Evolutionary conservation across 768 basidiomycete species (phyloP).

Genomic region (Mycena galericulata): DNA sequence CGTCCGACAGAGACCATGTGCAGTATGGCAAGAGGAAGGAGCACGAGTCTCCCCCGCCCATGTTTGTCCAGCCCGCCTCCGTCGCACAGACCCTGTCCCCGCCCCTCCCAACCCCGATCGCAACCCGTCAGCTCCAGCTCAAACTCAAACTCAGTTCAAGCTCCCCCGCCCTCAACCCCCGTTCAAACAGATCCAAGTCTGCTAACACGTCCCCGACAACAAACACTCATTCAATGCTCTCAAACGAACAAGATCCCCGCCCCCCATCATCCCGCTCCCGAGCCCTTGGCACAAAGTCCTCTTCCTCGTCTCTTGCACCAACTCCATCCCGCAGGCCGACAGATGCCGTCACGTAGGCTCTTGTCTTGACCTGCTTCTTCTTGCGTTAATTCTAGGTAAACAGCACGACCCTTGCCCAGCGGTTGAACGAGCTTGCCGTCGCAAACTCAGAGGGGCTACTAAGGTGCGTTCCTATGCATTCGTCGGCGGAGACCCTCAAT

Average conservation of each 20-base stretch:
- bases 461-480: conserved; percentile 59
- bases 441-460: conserved; percentile 87
- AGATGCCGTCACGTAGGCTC: conserved; percentile 68
- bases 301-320: conserved; percentile 34
- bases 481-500: conserved; percentile 2
- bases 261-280: conserved; percentile 37
- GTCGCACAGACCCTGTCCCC: conserved; percentile 30
- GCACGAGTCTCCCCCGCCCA: conserved; percentile 15
- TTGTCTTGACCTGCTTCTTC: conserved; percentile 16
- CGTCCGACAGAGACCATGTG: background rate
- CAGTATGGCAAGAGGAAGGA: conserved; percentile 32
- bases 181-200: conserved; percentile 30
- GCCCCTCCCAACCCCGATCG: conserved; percentile 25
- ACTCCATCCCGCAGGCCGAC: conserved; percentile 51
- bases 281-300: conserved; percentile 40
- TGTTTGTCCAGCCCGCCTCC: conserved; percentile 22
- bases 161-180: conserved; percentile 32
- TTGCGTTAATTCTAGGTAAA: conserved; percentile 11
- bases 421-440: conserved; percentile 81
- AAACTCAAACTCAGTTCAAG: conserved; percentile 36
- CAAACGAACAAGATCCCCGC: conserved; percentile 33
- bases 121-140: conserved; percentile 31
- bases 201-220: conserved; percentile 22
- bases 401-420: conserved; percentile 83
- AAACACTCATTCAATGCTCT: conserved; percentile 9